These are phyloP conservation scores for Agrocybe praecox DNA, from an alignment of 768 basidiomycete species.

Conservation along the genomic window DNA sequence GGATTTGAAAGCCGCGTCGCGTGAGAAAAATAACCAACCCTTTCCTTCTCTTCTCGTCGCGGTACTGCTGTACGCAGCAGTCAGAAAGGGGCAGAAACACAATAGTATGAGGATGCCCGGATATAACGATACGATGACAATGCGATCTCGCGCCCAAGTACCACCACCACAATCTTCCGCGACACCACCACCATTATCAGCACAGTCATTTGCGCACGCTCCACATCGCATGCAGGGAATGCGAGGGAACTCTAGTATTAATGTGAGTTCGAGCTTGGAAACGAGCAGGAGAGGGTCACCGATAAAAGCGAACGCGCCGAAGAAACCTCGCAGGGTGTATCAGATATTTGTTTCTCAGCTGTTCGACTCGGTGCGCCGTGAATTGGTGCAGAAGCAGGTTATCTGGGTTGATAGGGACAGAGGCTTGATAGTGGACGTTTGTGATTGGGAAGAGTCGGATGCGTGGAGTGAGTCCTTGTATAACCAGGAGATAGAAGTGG, in stretches of 20 bases:
- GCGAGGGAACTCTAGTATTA: neutral
- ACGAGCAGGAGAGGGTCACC: neutral
- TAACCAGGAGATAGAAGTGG: conserved; percentile 2
- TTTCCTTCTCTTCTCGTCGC: too few species aligned
- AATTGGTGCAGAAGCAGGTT: conserved; percentile 44
- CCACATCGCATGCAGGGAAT: neutral
- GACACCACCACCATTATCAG: neutral
- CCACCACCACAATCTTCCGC: neutral
- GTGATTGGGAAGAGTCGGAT: conserved; percentile 7
- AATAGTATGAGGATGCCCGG: too few species aligned
- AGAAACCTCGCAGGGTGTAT: conserved; percentile 11
- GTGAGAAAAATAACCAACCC: too few species aligned
- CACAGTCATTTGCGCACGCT: neutral
- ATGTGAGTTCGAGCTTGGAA: neutral
- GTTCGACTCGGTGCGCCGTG: conserved; percentile 48
- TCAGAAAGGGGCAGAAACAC: too few species aligned
- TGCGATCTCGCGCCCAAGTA: neutral
- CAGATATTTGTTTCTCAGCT: conserved; percentile 46
- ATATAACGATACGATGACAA: too few species aligned
- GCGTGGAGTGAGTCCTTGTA: neutral
- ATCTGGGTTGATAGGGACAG: conserved; percentile 47
- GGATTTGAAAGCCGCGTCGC: too few species aligned
- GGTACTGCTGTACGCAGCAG: too few species aligned
- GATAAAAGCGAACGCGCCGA: neutral
- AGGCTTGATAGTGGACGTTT: conserved; percentile 52